Evolutionary conservation across 495 filamentous ascomycete species (phyloP).

Genomic region (Echria macrotheca): DNA sequence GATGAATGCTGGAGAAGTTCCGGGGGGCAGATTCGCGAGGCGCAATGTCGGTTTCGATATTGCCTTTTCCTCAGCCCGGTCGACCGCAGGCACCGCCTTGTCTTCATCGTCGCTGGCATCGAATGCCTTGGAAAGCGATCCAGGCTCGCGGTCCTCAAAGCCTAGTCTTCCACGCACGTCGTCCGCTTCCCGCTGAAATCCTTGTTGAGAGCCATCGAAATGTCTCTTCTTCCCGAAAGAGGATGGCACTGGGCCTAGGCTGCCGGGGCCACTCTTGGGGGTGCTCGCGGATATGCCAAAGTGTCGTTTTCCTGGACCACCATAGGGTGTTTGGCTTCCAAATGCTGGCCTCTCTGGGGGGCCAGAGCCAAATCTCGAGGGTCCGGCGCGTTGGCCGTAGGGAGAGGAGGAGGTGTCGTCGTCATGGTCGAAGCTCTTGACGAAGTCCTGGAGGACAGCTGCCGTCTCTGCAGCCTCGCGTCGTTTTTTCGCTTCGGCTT

Average conservation of each 20-base stretch:
- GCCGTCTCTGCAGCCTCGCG: slow-evolving; percentile 85
- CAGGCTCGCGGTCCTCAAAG: slow-evolving; percentile 32
- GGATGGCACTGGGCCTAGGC: slow-evolving; percentile 60
- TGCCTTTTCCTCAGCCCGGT: slow-evolving; percentile 60
- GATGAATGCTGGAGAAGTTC: slow-evolving; percentile 65
- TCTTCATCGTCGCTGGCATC: slow-evolving; percentile 42
- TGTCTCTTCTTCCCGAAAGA: slow-evolving; percentile 42
- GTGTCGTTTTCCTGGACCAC: slow-evolving; percentile 40
- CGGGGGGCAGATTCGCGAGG: slow-evolving; percentile 54
- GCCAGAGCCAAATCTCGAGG: slow-evolving; percentile 34
- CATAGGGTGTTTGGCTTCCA: slow-evolving; percentile 32
- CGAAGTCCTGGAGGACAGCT: slow-evolving; percentile 84
- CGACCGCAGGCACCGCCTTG: slow-evolving; percentile 25
- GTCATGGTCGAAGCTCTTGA: slow-evolving; percentile 83
- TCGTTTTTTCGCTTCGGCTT: slow-evolving; percentile 85
- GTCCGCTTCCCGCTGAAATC: slow-evolving; percentile 26
- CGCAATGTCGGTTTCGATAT: slow-evolving; percentile 85
- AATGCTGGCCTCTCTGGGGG: slow-evolving; percentile 27
- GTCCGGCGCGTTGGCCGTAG: slow-evolving; percentile 9
- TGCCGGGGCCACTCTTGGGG: slow-evolving; percentile 68
- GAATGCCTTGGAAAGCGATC: slow-evolving; percentile 36
- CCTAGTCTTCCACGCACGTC: slow-evolving; percentile 31
- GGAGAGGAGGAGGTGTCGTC: slow-evolving; percentile 20
- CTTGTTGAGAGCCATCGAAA: slow-evolving; percentile 32
- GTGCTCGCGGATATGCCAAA: slow-evolving; percentile 32